These are phyloP conservation scores for Maudiozyma bulderi DNA, from an alignment of 805 yeast species.

Conservation along the genomic window DNA sequence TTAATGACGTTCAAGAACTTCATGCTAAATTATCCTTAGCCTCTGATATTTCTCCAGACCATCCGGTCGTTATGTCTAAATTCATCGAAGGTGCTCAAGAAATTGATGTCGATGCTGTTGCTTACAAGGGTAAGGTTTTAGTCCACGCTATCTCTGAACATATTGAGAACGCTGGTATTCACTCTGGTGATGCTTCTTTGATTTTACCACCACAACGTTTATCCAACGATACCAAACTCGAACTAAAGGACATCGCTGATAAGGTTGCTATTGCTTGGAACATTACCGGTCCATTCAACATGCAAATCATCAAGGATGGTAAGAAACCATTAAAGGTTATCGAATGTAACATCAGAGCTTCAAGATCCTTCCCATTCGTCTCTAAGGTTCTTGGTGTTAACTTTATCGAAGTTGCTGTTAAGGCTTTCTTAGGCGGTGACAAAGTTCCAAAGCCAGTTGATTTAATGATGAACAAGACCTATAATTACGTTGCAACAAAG, in stretches of 20 bases:
- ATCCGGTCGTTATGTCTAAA: slow-evolving; percentile 95
- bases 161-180: slow-evolving; percentile 97
- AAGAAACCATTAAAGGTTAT: slow-evolving; percentile 78
- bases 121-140: slow-evolving; percentile 73
- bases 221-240: slow-evolving; percentile 50
- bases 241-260: slow-evolving; percentile 81
- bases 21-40: slow-evolving; percentile 78
- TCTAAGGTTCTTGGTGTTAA: slow-evolving; percentile 92
- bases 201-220: slow-evolving; percentile 85
- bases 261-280: slow-evolving; percentile 92
- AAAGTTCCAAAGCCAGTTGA: slow-evolving; percentile 72
- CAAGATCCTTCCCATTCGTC: slow-evolving; percentile 97
- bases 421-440: slow-evolving; percentile 63
- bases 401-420: slow-evolving; percentile 90
- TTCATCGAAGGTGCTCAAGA: slow-evolving; percentile 94
- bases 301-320: slow-evolving; percentile 84
- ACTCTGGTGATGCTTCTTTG: slow-evolving; percentile 96
- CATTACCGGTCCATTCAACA: slow-evolving; percentile 96
- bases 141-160: slow-evolving; percentile 97
- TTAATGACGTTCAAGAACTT: slow-evolving; percentile 67
- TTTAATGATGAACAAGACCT: slow-evolving; percentile 58
- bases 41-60: slow-evolving; percentile 86
- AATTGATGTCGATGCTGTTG: slow-evolving; percentile 96
- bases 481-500: slow-evolving; percentile 87
- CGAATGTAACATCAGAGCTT: slow-evolving; percentile 97